Base-by-base conservation (phyloP, 2,329 filamentous ascomycete genomes). In the Diaporthe vaccinii region DNA sequence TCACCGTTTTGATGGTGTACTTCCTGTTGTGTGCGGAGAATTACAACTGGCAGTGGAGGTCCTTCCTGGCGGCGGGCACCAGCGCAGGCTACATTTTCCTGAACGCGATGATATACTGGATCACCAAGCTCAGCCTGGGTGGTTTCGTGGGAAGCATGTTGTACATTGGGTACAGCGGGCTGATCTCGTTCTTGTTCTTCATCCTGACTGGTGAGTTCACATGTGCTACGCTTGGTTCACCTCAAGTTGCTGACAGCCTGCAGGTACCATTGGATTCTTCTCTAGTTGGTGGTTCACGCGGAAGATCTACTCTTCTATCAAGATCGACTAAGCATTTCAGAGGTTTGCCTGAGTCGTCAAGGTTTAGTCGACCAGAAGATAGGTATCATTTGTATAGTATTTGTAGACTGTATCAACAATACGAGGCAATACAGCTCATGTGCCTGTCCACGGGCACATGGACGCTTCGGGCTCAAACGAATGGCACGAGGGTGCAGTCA, bases 21-120 rank as follows among this genome's bases (percentile, higher is more conserved):
- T 98, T 98, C 87, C 84, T 99, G 79, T 91, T 99, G 20, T 98
- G 96, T 82, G 93, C 95, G 0, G 97, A 99, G 86, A 97, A 99
- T 85, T 99, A 99, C 85, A 94, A 98, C 84, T 99, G 97, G 97
- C 97, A 98, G 81, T 99, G 97, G 97, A 92, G 97, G 71, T 93
- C 95, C 8, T 99, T 99, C 87, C 90, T 95, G 76, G 96, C 95
- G 2, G 95, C 95, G 0, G 97, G 97, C 75, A 96, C 95, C 82
- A 97, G 94, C 71, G 96, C 96, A 1, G 91, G 91, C 20, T 99
- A 98, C 82, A 95, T 99, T 61, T 98, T 98, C 84, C 86, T 94
- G 53, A 97, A 98, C 84, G 96, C 95, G 72, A 85, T 99, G 79
- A 89, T 98, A 72, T 98, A 98, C 85, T 97, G 97, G 90, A 86